These are phyloP conservation scores for Lonicera japonica DNA, from an alignment of 129 eudicot genomes.

Conservation along the genomic window DNA sequence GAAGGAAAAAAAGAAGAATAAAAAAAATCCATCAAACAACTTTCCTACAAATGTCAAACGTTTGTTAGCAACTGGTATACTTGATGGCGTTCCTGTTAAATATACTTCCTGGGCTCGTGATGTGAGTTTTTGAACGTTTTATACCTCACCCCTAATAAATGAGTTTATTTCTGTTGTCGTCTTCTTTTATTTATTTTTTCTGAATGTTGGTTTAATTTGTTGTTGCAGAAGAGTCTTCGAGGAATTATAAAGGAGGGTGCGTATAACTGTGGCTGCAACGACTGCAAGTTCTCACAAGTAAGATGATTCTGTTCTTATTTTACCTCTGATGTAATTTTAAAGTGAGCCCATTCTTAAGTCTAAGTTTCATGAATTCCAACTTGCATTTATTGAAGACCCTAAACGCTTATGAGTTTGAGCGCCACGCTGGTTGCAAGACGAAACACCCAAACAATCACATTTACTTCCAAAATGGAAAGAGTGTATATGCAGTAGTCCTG, in stretches of 20 bases:
- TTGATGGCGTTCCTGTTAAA: conserved; percentile 40
- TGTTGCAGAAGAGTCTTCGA: conserved; percentile 24
- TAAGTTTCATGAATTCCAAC: too few species aligned
- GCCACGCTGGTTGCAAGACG: conserved; percentile 42
- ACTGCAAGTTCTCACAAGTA: conserved; percentile 30
- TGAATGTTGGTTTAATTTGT: neutral
- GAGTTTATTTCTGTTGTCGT: too few species aligned
- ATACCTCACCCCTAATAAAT: neutral
- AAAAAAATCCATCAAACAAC: conserved; percentile 15
- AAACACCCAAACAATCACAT: conserved; percentile 40
- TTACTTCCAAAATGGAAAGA: conserved; percentile 38
- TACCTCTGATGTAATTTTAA: neutral
- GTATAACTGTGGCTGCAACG: conserved; percentile 30
- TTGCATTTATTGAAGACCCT: conserved; percentile 12
- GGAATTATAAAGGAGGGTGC: conserved; percentile 30
- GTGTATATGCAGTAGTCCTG: conserved; percentile 30
- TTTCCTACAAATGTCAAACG: conserved; percentile 42
- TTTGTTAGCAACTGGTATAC: conserved; percentile 34
- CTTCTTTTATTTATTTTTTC: too few species aligned
- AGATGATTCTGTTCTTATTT: neutral
- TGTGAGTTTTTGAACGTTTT: conserved; percentile 9
- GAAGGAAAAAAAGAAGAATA: conserved; percentile 16
- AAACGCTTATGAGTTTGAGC: conserved; percentile 39
- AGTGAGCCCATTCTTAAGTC: too few species aligned
- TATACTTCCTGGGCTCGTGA: conserved; percentile 46